Percentiles rank a stretch among this genome's conserved stretches.
phyloP scores from a whole-genome alignment of 2,329 filamentous ascomycete species.

The Aplosporella prunicola region DNA sequence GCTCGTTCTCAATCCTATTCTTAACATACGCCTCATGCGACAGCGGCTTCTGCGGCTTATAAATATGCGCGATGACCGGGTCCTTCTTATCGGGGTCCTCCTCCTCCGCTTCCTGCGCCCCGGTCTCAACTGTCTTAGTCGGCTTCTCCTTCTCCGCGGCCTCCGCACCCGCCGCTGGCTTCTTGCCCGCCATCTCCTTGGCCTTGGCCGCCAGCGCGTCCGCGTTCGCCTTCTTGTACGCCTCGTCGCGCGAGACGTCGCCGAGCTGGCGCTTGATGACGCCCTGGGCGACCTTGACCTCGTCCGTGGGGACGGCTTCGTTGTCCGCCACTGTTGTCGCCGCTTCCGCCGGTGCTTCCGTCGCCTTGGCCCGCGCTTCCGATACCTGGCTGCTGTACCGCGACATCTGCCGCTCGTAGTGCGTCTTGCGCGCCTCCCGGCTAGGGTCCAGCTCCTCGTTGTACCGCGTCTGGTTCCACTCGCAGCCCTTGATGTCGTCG shows the following conservation, averaged over 20 bases:
- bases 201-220: background rate
- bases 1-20: slow-evolving; percentile 31
- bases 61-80: slow-evolving; percentile 9
- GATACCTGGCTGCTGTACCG: slow-evolving; percentile 25
- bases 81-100: too few species aligned
- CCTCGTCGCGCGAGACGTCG: slow-evolving; percentile 11
- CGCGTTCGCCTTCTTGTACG: slow-evolving; percentile 14
- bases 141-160: too few species aligned
- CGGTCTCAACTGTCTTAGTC: too few species aligned
- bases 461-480: slow-evolving; percentile 40
- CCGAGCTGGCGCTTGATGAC: slow-evolving; percentile 21
- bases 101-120: too few species aligned
- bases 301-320: too few species aligned
- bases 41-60: slow-evolving; percentile 16
- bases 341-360: slow-evolving; percentile 17
- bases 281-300: slow-evolving; percentile 17
- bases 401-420: slow-evolving; percentile 24
- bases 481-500: slow-evolving; percentile 31
- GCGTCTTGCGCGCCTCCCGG: slow-evolving; percentile 20
- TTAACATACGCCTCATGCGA: slow-evolving; percentile 28
- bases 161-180: too few species aligned
- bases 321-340: slow-evolving; percentile 12
- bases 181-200: too few species aligned
- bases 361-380: slow-evolving; percentile 22
- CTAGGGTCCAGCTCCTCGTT: slow-evolving; percentile 29